Conservation (phyloP, 331 rosid species). For the Prunus yedoensis region DNA sequence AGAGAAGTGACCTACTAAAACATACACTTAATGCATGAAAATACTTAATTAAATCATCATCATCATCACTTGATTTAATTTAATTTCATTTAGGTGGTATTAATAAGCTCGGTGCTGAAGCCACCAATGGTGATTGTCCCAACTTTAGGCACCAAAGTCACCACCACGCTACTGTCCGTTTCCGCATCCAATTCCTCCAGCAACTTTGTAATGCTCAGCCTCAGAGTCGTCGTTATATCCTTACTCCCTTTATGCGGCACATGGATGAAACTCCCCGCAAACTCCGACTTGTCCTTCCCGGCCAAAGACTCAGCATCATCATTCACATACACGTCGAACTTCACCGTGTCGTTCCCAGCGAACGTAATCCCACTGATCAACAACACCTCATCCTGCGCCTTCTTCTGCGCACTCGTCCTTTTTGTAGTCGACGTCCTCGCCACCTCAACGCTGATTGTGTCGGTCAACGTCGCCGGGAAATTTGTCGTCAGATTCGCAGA, state of each 20-base stretch:
- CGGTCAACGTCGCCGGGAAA: constrained; percentile 46
- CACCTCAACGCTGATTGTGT: constrained; percentile 37
- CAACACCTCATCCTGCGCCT: constrained; percentile 61
- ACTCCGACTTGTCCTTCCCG: constrained; percentile 44
- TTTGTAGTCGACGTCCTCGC: constrained; percentile 42
- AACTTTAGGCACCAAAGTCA: constrained; percentile 59
- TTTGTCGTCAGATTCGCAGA: background rate
- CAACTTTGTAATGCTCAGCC: constrained; percentile 49
- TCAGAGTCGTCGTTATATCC: constrained; percentile 36
- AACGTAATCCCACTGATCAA: constrained; percentile 60
- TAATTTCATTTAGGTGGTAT: background rate
- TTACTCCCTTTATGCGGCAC: constrained; percentile 50
- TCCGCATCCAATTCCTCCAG: constrained; percentile 71
- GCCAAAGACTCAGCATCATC: constrained; percentile 52
- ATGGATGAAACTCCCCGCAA: constrained; percentile 71
- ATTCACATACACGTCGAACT: constrained; percentile 66
- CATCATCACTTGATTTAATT: too few species aligned
- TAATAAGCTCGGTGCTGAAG: constrained; percentile 11
- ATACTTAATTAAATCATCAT: too few species aligned
- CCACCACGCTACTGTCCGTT: constrained; percentile 49
- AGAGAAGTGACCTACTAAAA: too few species aligned
- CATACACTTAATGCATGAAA: too few species aligned
- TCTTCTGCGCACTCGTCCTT: constrained; percentile 55
- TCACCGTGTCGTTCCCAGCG: constrained; percentile 15
- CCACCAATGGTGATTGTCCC: constrained; percentile 40